Evolutionary conservation across 495 filamentous ascomycete species (phyloP), one percentile per base, ranked within the genome.

Genomic region (Penicillium parvum): DNA sequence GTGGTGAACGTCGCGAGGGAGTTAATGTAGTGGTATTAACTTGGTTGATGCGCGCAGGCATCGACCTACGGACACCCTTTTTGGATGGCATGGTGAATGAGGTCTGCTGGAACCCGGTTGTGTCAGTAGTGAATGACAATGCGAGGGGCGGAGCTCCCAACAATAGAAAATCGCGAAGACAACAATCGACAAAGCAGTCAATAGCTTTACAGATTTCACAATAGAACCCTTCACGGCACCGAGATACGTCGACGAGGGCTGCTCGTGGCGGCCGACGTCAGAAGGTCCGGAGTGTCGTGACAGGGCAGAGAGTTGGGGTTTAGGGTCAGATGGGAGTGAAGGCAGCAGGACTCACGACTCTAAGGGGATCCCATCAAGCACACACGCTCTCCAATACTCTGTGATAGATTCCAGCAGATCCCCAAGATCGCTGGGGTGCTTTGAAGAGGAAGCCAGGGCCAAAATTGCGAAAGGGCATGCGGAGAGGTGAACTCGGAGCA

Each of bases 21-120:
- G 44, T 27, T 15, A 54, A 43, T 9, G 47, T 57, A 22, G 43
- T 7, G 11, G 43, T 36, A 44, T 39, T 33, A 5, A 46, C 39
- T 16, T 14, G 38, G 40, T 37, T 40, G 15, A 49, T 42, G 28
- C 22, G 45, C 9, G 42, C 45, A 27, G 54, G 45, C 49, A 58
- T 50, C 16, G 55, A 53, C 18, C 52, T 61, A 34, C 54, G 54
- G 15, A 7, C 16, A n/a, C 32, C 54, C 42, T 47, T 60, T 38
- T 55, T 55, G 29, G 57, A 46, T 17, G 57, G 39, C 57, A 61
- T 61, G 6, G 25, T 55, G 33, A 43, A 35, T 45, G 45, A 44
- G 20, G 30, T 32, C 53, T 48, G 41, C 18, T 30, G 26, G 12
- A 18, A 23, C 39, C 20, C 35, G 15, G 30, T 16, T 22, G 7